Conservation (phyloP, 2,329 filamentous ascomycete genomes). For the Ophiostoma piceae region DNA sequence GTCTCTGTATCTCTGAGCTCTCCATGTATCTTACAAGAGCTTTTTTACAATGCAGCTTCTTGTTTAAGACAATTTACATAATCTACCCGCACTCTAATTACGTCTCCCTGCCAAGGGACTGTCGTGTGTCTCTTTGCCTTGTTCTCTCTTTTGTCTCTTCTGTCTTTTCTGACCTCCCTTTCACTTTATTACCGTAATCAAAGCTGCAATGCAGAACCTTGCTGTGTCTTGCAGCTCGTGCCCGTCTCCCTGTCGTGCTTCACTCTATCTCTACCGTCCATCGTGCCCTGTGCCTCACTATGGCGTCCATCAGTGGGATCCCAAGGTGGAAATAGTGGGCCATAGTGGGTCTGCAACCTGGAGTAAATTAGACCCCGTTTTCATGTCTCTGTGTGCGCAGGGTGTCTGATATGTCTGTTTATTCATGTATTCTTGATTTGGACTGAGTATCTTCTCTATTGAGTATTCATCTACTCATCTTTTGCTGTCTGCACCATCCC, state of each 20-base stretch:
- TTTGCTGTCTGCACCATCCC: not conserved
- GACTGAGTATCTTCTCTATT: too few relatives aligned
- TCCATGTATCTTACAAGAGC: too few relatives aligned
- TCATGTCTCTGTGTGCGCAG: not conserved
- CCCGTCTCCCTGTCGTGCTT: not conserved
- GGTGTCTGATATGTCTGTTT: not conserved
- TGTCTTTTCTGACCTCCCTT: not conserved
- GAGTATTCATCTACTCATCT: too few relatives aligned
- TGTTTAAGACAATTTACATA: not conserved
- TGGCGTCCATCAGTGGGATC: slow-evolving; percentile 10
- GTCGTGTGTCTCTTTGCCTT: not conserved
- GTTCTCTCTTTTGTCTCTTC: not conserved
- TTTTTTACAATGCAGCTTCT: not conserved
- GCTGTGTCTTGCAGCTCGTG: not conserved
- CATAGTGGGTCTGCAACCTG: not conserved
- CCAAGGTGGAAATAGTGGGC: not conserved
- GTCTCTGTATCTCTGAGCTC: not conserved
- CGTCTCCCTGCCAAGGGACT: slow-evolving; percentile 2
- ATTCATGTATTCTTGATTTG: not conserved
- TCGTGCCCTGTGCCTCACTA: slow-evolving; percentile 3
- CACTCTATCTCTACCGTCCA: too few relatives aligned
- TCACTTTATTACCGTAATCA: not conserved
- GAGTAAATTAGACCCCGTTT: slow-evolving; percentile 14
- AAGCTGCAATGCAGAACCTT: not conserved
- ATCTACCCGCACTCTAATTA: not conserved